A percentile compares a stretch with the other conserved stretches of the same genome.
Conservation (phyloP, 2,329 filamentous ascomycete genomes). For the Scedosporium dehoogii region DNA sequence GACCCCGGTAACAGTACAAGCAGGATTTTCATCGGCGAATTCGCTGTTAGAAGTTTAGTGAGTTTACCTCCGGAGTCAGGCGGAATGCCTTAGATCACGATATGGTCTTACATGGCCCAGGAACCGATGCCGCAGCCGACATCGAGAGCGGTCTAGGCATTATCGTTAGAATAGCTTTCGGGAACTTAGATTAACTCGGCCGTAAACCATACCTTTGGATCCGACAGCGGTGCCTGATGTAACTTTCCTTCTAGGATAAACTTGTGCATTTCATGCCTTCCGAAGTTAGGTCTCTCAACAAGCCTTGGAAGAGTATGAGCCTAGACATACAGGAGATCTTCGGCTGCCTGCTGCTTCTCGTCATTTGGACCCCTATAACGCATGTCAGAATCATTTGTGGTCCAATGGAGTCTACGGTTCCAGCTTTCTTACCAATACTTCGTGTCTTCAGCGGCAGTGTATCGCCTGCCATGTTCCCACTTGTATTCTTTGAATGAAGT, state of each 20-base stretch:
- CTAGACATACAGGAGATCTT: constrained; percentile 16
- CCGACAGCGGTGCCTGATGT: constrained; percentile 31
- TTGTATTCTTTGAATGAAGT: constrained; percentile 32
- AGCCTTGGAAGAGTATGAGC: background rate
- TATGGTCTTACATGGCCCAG: constrained; percentile 26
- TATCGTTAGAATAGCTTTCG: background rate
- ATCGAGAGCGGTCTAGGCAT: constrained; percentile 36
- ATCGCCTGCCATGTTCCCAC: constrained; percentile 36
- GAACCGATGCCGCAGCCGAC: constrained; percentile 53
- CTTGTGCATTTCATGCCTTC: constrained; percentile 39
- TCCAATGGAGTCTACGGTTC: background rate
- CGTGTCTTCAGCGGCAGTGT: constrained; percentile 35
- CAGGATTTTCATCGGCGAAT: constrained; percentile 36
- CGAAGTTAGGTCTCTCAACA: background rate
- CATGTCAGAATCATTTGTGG: background rate
- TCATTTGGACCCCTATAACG: constrained; percentile 17
- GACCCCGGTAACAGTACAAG: constrained; percentile 30
- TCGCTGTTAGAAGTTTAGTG: constrained; percentile 4
- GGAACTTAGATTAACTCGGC: background rate
- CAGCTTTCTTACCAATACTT: constrained; percentile 16
- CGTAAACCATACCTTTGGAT: background rate
- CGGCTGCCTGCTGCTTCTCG: constrained; percentile 17
- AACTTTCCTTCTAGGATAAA: constrained; percentile 32
- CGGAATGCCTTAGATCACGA: background rate
- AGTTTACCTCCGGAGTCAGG: too few relatives aligned